These are phyloP conservation scores for Penicillium angulare DNA, from an alignment of 495 filamentous ascomycete genomes.

Conservation along the genomic window DNA sequence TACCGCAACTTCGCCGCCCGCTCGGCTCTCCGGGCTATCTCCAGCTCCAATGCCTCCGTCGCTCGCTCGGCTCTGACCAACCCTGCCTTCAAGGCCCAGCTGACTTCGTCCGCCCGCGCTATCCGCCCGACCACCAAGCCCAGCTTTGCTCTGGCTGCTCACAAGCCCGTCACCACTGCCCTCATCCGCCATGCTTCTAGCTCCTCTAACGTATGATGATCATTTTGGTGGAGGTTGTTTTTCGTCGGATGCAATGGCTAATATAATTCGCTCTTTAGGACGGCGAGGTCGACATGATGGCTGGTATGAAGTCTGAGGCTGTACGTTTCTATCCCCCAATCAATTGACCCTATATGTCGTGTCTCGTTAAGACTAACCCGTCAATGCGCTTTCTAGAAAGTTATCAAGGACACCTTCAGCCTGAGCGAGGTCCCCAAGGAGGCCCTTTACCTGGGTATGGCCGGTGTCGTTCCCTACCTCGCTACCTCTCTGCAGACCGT, in stretches of 20 bases:
- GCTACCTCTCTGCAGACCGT: constrained; percentile 86
- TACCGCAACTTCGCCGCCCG: constrained; percentile 47
- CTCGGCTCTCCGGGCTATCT: constrained; percentile 46
- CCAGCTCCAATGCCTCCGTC: constrained; percentile 49
- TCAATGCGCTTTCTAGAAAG: constrained; percentile 50
- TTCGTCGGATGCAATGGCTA: constrained; percentile 23
- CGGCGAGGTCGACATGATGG: constrained; percentile 60
- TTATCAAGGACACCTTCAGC: constrained; percentile 84
- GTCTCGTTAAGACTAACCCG: constrained; percentile 6
- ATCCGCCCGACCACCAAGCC: constrained; percentile 33
- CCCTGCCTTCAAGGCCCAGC: constrained; percentile 46
- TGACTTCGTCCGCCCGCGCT: constrained; percentile 44
- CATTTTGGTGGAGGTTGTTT: not conserved
- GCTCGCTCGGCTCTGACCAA: constrained; percentile 38
- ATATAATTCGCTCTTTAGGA: constrained; percentile 26
- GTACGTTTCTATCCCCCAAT: constrained; percentile 48
- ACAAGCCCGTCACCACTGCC: constrained; percentile 52
- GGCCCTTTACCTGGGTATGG: constrained; percentile 77
- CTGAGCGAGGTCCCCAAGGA: constrained; percentile 75
- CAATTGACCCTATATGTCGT: not conserved
- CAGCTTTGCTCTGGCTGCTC: constrained; percentile 44
- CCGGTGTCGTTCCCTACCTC: constrained; percentile 87
- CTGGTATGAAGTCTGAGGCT: constrained; percentile 68
- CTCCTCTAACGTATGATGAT: constrained; percentile 33
- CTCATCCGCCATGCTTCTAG: constrained; percentile 49